Base-by-base conservation (phyloP, 495 filamentous ascomycete genomes). In the Friedmanniomyces endolithicus region DNA sequence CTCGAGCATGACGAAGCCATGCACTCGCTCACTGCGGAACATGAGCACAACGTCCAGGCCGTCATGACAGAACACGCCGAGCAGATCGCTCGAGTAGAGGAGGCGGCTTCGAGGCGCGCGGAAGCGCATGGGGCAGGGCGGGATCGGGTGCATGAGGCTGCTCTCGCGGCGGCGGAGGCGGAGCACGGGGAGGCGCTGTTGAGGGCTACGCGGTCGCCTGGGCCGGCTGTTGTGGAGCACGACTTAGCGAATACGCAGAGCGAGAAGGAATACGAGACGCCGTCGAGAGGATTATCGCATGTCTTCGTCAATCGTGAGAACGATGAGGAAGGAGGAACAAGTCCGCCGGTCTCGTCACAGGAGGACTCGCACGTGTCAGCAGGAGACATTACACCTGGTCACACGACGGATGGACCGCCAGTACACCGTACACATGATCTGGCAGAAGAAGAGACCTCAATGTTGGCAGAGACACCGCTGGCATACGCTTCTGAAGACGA, bases 401-500 rank as follows among this genome's bases (percentile, higher is more conserved):
- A 31, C 27, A 9, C 4, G 3, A 31, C 27, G 9, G 4, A 31
- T 31, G 27, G 27, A 31, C 27, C 9, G 27, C 4, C 27, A 31
- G 27, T 31, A 31, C 4, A 31, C 27, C 4, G 9, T 9, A 31
- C 27, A 31, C 27, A 9, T 31, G 27, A 9, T 9, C 9, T 31
- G 27, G 27, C 53, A 9, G 6, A 29, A 20, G 33, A 23, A 1
- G 53, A 17, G 1, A 48, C 40, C 12, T 39, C 51, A 4, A 22
- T 4, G 9, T 22, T 46, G 50, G 27, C 56, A 8, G 56, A 59
- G 23, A 59, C 57, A 24, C 57, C 57, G 6, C 29, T 51, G 22
- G 57, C 57, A 23, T 55, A 59, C 22, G 57, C 51, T 3, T 48
- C 29, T 1, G 57, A 59, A 23, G 50, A 58, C 14, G 50, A 53